These are phyloP conservation scores for Penicillium canariense DNA, from an alignment of 495 filamentous ascomycete species.

Conservation along the genomic window DNA sequence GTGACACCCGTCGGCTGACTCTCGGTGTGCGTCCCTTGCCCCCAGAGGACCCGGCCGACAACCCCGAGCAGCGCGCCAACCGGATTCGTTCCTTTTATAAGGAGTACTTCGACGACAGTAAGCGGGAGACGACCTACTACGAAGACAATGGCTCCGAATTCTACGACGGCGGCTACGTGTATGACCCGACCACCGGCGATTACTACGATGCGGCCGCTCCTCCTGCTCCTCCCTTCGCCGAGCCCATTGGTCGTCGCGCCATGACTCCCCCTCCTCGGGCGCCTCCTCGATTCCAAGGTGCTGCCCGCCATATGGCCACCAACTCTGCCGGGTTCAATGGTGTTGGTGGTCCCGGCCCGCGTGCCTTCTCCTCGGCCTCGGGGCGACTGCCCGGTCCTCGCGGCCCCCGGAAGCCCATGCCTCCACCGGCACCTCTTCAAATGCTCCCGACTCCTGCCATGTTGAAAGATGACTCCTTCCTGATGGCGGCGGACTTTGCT, in stretches of 20 bases:
- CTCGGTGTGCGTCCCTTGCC: conserved; percentile 92
- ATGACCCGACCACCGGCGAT: conserved; percentile 69
- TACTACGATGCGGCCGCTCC: conserved; percentile 61
- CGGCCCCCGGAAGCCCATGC: conserved; percentile 58
- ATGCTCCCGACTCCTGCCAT: conserved; percentile 83
- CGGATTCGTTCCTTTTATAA: conserved; percentile 98
- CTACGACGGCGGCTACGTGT: conserved; percentile 56
- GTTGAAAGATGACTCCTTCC: conserved; percentile 79
- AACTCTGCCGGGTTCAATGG: conserved; percentile 47
- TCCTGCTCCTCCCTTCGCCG: conserved; percentile 61
- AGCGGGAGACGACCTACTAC: conserved; percentile 56
- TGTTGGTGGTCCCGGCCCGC: conserved; percentile 47
- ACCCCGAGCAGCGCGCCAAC: conserved; percentile 92
- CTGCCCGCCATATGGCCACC: conserved; percentile 44
- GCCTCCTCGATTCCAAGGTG: conserved; percentile 67
- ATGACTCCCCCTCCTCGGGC: conserved; percentile 94
- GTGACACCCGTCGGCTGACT: conserved; percentile 72
- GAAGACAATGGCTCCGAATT: conserved; percentile 69
- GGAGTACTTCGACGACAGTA: conserved; percentile 94
- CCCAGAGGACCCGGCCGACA: conserved; percentile 78
- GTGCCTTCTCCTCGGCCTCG: conserved; percentile 69
- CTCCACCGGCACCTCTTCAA: conserved; percentile 70
- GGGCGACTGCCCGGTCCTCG: conserved; percentile 49
- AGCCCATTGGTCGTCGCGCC: conserved; percentile 81
- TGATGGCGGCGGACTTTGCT: conserved; percentile 79